Percentiles rank a stretch among this genome's conserved stretches.
These are phyloP conservation scores for Termitomyces sp. DNA, from an alignment of 768 basidiomycete species.

Conservation along the genomic window DNA sequence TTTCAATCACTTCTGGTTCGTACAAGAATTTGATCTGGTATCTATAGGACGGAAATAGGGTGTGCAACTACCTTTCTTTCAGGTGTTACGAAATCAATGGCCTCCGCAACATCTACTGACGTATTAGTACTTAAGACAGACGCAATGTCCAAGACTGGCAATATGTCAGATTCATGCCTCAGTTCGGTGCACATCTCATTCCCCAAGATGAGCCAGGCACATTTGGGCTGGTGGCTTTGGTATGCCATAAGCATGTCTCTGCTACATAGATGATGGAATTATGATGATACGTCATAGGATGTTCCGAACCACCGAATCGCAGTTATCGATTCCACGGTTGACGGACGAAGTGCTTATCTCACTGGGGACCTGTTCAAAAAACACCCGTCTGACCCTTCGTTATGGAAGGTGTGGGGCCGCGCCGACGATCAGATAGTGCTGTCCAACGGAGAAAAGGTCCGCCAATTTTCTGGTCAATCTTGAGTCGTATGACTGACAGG, in stretches of 20 bases:
- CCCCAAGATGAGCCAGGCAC: conserved; percentile 1
- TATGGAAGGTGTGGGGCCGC: conserved; percentile 33
- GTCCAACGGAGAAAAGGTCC: conserved; percentile 38
- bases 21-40: neutral
- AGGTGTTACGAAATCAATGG: neutral
- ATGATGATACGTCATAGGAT: conserved; percentile 1
- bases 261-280: no score
- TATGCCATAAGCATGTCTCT: no score
- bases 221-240: conserved; percentile 7
- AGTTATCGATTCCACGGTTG: conserved; percentile 25
- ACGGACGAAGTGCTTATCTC: conserved; percentile 36
- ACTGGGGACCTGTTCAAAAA: conserved; percentile 37
- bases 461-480: neutral
- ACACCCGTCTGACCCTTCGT: conserved; percentile 33
- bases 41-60: neutral
- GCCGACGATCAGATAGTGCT: conserved; percentile 43
- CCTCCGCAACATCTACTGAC: neutral
- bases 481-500: neutral
- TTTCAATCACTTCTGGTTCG: neutral
- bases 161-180: conserved; percentile 5
- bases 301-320: neutral
- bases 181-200: conserved; percentile 2
- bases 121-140: neutral
- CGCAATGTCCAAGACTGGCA: conserved; percentile 4
- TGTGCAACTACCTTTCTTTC: conserved; percentile 1